Evolutionary conservation across 176 grass and related monocot species (phyloP).

Genomic region (Oryza longistaminata): DNA sequence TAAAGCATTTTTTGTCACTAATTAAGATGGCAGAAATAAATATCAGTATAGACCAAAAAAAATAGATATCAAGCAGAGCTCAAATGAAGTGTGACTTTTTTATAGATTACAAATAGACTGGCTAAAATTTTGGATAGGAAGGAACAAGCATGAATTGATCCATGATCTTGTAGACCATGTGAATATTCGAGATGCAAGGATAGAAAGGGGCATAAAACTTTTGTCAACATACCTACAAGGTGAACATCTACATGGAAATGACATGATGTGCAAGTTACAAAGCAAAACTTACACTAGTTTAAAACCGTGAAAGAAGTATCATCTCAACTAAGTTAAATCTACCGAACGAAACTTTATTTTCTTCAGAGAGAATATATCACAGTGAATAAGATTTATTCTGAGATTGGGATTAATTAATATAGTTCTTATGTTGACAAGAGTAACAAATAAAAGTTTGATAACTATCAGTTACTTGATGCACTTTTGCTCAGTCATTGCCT

Average conservation of each 20-base stretch:
- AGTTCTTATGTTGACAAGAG: not conserved
- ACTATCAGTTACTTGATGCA: not conserved
- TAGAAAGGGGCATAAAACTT: slow-evolving; percentile 39
- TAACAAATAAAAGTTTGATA: slow-evolving; percentile 3
- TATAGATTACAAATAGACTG: slow-evolving; percentile 17
- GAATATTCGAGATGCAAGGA: slow-evolving; percentile 51
- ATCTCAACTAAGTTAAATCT: not conserved
- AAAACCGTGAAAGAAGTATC: not conserved
- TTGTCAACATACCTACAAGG: slow-evolving; percentile 16
- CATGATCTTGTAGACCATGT: slow-evolving; percentile 19
- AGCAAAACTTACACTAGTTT: not conserved
- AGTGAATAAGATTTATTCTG: not conserved
- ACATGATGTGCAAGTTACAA: slow-evolving; percentile 23
- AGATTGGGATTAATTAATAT: not conserved
- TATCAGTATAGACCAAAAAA: not conserved
- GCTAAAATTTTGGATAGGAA: slow-evolving; percentile 45
- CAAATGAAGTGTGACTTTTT: not conserved
- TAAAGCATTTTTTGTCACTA: not conserved
- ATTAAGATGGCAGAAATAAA: slow-evolving; percentile 12
- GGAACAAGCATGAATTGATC: slow-evolving; percentile 40
- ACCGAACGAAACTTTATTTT: slow-evolving; percentile 9
- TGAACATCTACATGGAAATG: slow-evolving; percentile 5
- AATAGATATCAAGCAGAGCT: not conserved
- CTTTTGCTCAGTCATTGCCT: not conserved
- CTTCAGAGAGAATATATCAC: not conserved